These are phyloP conservation scores for Colletotrichum agaves DNA, from an alignment of 2,329 filamentous ascomycete species.

Conservation along the genomic window DNA sequence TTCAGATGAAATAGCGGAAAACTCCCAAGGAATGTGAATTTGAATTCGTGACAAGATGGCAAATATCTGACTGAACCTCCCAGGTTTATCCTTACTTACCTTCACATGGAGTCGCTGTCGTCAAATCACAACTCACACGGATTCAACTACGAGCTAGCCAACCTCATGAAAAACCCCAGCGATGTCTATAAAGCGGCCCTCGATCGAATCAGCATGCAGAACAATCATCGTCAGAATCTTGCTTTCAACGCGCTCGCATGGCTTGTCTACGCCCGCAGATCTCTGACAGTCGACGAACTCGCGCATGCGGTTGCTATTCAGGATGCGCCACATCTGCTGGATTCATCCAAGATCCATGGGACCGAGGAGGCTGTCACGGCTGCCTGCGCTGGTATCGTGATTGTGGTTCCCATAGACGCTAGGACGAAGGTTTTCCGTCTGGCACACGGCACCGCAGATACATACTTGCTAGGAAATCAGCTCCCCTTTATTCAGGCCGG, in stretches of 20 bases:
- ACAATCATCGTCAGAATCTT: not conserved
- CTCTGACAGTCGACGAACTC: constrained; percentile 12
- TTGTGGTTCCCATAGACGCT: not conserved
- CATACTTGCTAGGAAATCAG: not conserved
- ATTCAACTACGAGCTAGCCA: not conserved
- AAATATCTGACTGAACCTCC: no score
- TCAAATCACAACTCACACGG: not conserved
- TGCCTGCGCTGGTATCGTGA: constrained; percentile 15
- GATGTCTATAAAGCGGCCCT: not conserved
- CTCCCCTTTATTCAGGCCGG: not conserved
- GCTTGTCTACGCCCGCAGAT: not conserved
- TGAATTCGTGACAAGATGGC: no score
- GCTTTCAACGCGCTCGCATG: constrained; percentile 11
- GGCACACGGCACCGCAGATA: not conserved
- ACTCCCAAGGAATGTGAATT: constrained; percentile 20
- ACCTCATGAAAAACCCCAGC: not conserved
- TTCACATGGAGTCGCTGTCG: constrained; percentile 13
- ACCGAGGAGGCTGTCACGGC: constrained; percentile 1
- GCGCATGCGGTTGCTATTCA: constrained; percentile 12
- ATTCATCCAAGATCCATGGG: not conserved
- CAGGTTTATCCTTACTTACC: constrained; percentile 22
- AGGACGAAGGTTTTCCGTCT: not conserved
- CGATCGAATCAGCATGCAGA: not conserved
- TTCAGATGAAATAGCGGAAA: not conserved
- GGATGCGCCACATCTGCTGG: not conserved